Percentiles rank a stretch among this genome's conserved stretches.
Evolutionary conservation across 2,329 filamentous ascomycete species (phyloP).

Genomic region (Ascochyta viciae-villosae): DNA sequence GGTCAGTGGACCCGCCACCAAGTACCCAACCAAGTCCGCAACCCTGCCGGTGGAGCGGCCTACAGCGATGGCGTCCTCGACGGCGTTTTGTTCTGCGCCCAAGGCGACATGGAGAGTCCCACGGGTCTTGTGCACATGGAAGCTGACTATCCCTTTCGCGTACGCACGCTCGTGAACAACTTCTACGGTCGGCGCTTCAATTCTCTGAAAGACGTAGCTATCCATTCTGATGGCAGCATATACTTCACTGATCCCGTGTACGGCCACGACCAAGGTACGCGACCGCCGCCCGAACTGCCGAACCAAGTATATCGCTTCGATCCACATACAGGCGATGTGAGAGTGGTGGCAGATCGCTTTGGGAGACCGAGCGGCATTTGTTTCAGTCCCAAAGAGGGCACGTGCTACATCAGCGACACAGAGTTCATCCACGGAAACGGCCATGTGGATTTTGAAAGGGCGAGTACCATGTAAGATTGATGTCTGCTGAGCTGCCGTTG

Average conservation of each 20-base stretch:
- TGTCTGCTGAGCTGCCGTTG: background rate
- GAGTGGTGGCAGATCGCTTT: constrained; percentile 49
- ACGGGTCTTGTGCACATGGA: constrained; percentile 43
- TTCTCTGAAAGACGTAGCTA: constrained; percentile 49
- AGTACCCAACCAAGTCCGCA: constrained; percentile 19
- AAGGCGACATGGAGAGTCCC: constrained; percentile 38
- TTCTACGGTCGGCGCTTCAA: constrained; percentile 55
- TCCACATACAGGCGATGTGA: constrained; percentile 44
- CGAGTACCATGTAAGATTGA: constrained; percentile 23
- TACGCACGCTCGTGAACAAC: constrained; percentile 19
- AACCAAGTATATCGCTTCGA: constrained; percentile 50
- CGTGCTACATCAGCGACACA: constrained; percentile 54
- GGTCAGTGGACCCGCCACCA: constrained; percentile 17
- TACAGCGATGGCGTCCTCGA: constrained; percentile 28
- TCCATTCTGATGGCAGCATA: constrained; percentile 51
- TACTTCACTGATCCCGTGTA: constrained; percentile 56
- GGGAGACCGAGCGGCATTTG: constrained; percentile 54
- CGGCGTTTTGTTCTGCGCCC: constrained; percentile 44
- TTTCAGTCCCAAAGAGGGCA: constrained; percentile 50
- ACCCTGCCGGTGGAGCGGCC: constrained; percentile 39
- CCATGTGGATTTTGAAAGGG: constrained; percentile 19
- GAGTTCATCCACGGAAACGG: constrained; percentile 30
- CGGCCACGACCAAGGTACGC: constrained; percentile 31
- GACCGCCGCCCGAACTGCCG: constrained; percentile 31
- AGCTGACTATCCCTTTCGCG: constrained; percentile 25